Percentiles rank a stretch among this genome's conserved stretches.
Evolutionary conservation across 2,329 filamentous ascomycete genomes (phyloP).

Genomic region (Grosmannia clavigera): DNA sequence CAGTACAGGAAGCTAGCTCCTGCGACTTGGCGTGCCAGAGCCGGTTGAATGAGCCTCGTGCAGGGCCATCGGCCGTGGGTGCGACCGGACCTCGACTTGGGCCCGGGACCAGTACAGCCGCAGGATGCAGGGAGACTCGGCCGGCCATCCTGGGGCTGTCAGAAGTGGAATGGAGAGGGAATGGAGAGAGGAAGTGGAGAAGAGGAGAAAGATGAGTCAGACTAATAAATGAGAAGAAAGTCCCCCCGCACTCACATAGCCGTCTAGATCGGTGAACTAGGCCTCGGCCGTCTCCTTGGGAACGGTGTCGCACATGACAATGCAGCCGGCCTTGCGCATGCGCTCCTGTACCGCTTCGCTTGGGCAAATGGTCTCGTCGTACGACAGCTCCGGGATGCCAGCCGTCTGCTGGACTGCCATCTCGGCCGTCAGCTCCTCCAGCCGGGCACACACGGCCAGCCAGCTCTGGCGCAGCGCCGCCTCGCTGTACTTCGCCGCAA

Average conservation of each 20-base stretch:
- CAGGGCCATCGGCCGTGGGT: no score
- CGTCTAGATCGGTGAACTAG: no score
- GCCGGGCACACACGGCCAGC: slow-evolving; percentile 20
- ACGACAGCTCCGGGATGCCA: slow-evolving; percentile 13
- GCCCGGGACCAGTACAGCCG: no score
- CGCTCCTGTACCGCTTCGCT: not conserved
- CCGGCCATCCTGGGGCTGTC: no score
- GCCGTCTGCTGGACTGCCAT: slow-evolving; percentile 21
- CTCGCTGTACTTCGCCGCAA: slow-evolving; percentile 24
- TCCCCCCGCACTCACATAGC: no score
- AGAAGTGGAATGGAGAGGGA: no score
- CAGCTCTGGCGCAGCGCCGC: slow-evolving; percentile 23
- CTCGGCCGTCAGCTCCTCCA: slow-evolving; percentile 9
- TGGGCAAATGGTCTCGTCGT: not conserved
- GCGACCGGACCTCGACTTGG: no score
- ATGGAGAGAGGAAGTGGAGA: not conserved
- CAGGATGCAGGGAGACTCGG: no score
- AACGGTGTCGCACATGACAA: not conserved
- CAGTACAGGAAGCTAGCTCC: no score
- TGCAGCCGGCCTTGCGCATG: slow-evolving; percentile 7
- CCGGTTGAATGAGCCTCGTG: no score
- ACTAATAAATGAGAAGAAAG: no score
- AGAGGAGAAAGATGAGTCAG: not conserved
- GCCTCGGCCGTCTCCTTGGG: not conserved
- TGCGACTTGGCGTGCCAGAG: no score